Evolutionary conservation across 2,329 filamentous ascomycete genomes (phyloP).

Genomic region (Chrysoporthe cubensis): DNA sequence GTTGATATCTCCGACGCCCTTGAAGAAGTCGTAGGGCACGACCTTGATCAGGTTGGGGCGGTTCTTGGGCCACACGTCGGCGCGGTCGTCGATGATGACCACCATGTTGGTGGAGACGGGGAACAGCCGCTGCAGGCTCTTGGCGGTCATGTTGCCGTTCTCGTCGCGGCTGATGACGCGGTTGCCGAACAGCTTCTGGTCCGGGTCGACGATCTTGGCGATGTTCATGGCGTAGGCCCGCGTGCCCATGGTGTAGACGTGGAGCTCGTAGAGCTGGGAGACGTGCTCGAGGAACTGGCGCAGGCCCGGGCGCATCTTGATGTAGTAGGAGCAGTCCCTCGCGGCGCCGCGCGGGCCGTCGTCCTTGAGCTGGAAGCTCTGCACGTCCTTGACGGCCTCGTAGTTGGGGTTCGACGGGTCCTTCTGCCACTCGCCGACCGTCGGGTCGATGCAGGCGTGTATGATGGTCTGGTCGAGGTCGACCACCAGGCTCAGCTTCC

Average conservation of each 20-base stretch:
- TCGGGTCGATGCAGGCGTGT: slow-evolving; percentile 95
- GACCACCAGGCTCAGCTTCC: slow-evolving; percentile 91
- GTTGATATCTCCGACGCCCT: slow-evolving; percentile 98
- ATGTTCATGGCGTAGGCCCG: slow-evolving; percentile 94
- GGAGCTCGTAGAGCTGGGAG: slow-evolving; percentile 84
- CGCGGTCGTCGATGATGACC: slow-evolving; percentile 96
- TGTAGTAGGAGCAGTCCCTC: slow-evolving; percentile 91
- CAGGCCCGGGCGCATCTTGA: slow-evolving; percentile 92
- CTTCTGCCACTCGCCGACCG: slow-evolving; percentile 91
- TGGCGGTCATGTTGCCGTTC: slow-evolving; percentile 89
- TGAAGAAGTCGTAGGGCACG: slow-evolving; percentile 94
- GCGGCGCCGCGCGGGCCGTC: slow-evolving; percentile 73
- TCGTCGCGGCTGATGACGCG: slow-evolving; percentile 96
- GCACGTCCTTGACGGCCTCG: slow-evolving; percentile 85
- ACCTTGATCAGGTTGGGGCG: slow-evolving; percentile 93
- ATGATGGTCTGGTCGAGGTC: slow-evolving; percentile 99
- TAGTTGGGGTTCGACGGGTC: slow-evolving; percentile 90
- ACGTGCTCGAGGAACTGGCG: slow-evolving; percentile 78
- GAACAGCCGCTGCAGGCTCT: slow-evolving; percentile 88
- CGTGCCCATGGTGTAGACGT: slow-evolving; percentile 99
- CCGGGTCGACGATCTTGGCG: slow-evolving; percentile 88
- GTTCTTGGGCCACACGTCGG: slow-evolving; percentile 93
- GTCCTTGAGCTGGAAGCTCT: slow-evolving; percentile 85
- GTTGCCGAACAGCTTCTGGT: slow-evolving; percentile 87
- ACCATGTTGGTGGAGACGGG: slow-evolving; percentile 99